Base-by-base conservation (phyloP, 164 flowering plant genomes). In the Brasenia schreberi region DNA sequence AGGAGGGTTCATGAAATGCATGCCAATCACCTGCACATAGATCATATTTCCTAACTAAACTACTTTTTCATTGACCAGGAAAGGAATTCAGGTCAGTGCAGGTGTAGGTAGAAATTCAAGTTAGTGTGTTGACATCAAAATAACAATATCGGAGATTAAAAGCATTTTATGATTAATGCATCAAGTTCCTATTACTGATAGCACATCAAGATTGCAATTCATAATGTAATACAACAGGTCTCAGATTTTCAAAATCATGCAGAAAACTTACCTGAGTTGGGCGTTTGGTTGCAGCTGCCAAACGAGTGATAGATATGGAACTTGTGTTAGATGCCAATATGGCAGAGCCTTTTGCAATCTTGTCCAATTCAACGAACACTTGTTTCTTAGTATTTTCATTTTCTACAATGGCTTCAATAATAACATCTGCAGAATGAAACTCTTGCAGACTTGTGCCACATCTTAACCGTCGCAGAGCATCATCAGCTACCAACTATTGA, bases 1-100 rank as follows among this genome's bases (percentile, higher is more conserved):
- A 66, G 96, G 95, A 64, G 98, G 97, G 67, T 94, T 87, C 96
- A 94, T 89, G 66, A 94, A 91, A 73, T 94, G 97, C 97, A 94
- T 91, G 19, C 97, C 97, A 76, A 91, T 91, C 43, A 94, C 97
- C 96, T 94, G 81, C 19, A 73, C 45, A 49, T 23, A 11, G 62
- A 6, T 9, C 0, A 60, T 60, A 6, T 60, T 44, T 44, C 7
- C 10, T 44, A 44, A 44, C 7, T 44, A 6, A 6, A 6, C 10
- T 44, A 10, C 52, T 44, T 10, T 44, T 44, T 44, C 5, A 44
- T 44, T 6, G 52, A 44, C 10, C n/a, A n/a, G n/a, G n/a, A n/a
- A n/a, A n/a, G n/a, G 19, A 42, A 56, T 33, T 61, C n/a, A 14
- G 7, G 17, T 19, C 42, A 18, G 4, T 3, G 53, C 16, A n/a